Conservation (phyloP, 2,329 filamentous ascomycete genomes). For the Dothideomycetidae sp. region DNA sequence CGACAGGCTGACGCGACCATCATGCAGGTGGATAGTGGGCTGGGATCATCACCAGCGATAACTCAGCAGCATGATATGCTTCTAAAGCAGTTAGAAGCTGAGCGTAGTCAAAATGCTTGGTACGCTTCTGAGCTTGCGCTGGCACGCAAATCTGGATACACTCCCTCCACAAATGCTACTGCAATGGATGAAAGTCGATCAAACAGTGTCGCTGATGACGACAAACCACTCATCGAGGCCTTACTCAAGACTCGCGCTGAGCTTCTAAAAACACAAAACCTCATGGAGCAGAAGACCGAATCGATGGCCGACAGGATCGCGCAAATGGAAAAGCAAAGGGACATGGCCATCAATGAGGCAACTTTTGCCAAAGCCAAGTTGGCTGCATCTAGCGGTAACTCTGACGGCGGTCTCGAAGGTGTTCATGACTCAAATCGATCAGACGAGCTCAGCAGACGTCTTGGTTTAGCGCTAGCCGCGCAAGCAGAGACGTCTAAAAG, state of each 20-base stretch:
- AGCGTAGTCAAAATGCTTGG: slow-evolving; percentile 85
- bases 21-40: slow-evolving; percentile 29
- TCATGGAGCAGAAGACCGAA: slow-evolving; percentile 77
- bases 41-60: slow-evolving; percentile 45
- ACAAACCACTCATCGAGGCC: slow-evolving; percentile 82
- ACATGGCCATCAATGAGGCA: slow-evolving; percentile 86
- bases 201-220: slow-evolving; percentile 79
- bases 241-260: slow-evolving; percentile 83
- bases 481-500: slow-evolving; percentile 72
- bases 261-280: slow-evolving; percentile 73
- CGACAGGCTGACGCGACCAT: slow-evolving; percentile 6
- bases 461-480: slow-evolving; percentile 64
- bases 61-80: slow-evolving; percentile 57
- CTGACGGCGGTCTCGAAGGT: slow-evolving; percentile 40
- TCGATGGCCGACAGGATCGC: slow-evolving; percentile 79
- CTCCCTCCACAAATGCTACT: slow-evolving; percentile 50
- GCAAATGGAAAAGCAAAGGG: slow-evolving; percentile 85
- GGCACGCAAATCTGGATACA: slow-evolving; percentile 80
- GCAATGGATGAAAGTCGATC: slow-evolving; percentile 60
- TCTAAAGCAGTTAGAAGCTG: slow-evolving; percentile 71
- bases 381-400: slow-evolving; percentile 56
- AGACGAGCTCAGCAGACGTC: slow-evolving; percentile 63
- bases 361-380: slow-evolving; percentile 89
- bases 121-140: slow-evolving; percentile 89
- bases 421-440: slow-evolving; percentile 50